Percentiles rank a stretch among this genome's conserved stretches.
phyloP scores from a whole-genome alignment of 768 basidiomycete genomes.

The Hypholoma fasciculare region DNA sequence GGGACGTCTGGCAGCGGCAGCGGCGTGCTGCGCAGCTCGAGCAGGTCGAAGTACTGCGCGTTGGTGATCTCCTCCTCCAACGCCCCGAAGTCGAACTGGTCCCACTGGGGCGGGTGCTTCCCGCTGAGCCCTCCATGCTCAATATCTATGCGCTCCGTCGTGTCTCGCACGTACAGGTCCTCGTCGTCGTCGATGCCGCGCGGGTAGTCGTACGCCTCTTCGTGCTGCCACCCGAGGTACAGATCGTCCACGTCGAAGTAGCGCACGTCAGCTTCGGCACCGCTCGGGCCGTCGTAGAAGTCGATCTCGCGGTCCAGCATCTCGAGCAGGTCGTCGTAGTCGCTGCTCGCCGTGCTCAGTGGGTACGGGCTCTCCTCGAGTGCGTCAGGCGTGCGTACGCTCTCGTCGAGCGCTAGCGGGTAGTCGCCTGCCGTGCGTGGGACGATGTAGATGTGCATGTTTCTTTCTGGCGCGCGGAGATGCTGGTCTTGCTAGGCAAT shows the following conservation, averaged over 20 bases:
- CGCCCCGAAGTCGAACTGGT: not conserved
- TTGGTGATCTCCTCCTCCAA: not conserved
- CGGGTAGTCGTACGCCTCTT: conserved; percentile 2
- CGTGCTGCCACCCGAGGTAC: not conserved
- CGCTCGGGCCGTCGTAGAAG: not conserved
- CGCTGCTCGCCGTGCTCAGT: not conserved
- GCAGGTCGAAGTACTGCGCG: conserved; percentile 16
- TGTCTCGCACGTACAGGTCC: not conserved
- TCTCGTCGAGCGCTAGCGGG: not conserved
- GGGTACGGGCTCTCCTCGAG: not conserved
- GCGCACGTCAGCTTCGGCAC: not conserved
- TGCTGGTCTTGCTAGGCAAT: too few species aligned
- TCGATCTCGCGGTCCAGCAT: not conserved
- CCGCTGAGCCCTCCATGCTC: not conserved
- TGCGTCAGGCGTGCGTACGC: too few species aligned
- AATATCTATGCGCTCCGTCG: not conserved
- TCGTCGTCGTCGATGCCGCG: conserved; percentile 3
- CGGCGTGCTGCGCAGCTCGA: conserved; percentile 9
- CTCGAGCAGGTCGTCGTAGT: not conserved
- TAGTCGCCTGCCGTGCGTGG: not conserved
- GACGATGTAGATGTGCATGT: too few species aligned
- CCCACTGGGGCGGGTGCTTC: not conserved
- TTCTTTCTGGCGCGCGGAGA: too few species aligned
- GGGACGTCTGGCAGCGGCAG: not conserved
- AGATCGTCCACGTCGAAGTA: conserved; percentile 8